Percentiles rank a stretch among this genome's conserved stretches.
Conservation (phyloP, 2,329 filamentous ascomycete species). For the Byssochlamys sp. region DNA sequence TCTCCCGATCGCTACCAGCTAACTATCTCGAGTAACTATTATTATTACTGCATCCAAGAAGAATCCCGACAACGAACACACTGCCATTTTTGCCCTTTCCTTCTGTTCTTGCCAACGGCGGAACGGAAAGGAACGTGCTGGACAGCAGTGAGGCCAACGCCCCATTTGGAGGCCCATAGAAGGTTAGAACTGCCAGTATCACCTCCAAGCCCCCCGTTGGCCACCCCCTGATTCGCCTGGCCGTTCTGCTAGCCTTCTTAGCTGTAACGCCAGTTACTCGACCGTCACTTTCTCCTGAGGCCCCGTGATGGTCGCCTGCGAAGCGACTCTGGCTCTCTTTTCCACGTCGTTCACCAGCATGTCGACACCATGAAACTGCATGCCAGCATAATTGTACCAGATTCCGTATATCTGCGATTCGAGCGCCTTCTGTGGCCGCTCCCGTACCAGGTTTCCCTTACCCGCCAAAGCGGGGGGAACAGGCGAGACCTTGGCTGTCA, state of each 20-base stretch:
- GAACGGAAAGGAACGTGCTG: constrained; percentile 11
- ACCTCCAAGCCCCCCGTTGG: background rate
- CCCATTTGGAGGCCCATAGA: constrained; percentile 1
- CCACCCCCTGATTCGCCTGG: constrained; percentile 9
- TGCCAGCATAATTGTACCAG: background rate
- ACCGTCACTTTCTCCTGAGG: constrained; percentile 36
- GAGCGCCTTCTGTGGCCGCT: background rate
- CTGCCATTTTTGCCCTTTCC: background rate
- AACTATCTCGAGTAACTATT: too few species aligned
- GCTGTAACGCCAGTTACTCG: constrained; percentile 9
- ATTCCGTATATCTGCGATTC: background rate
- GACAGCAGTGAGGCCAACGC: constrained; percentile 6
- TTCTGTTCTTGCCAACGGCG: constrained; percentile 1
- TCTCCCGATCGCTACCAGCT: background rate
- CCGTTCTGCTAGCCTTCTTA: constrained; percentile 10
- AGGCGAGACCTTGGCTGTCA: background rate
- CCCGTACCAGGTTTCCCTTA: background rate
- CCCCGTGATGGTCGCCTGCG: constrained; percentile 40
- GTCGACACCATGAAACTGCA: background rate
- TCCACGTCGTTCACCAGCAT: too few species aligned
- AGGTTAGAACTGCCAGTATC: background rate
- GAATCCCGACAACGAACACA: too few species aligned
- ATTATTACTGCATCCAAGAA: too few species aligned
- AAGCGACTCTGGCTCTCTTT: background rate
- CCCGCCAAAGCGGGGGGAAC: background rate